Conservation (phyloP, 768 basidiomycete species). For the Agrocybe pediades region DNA sequence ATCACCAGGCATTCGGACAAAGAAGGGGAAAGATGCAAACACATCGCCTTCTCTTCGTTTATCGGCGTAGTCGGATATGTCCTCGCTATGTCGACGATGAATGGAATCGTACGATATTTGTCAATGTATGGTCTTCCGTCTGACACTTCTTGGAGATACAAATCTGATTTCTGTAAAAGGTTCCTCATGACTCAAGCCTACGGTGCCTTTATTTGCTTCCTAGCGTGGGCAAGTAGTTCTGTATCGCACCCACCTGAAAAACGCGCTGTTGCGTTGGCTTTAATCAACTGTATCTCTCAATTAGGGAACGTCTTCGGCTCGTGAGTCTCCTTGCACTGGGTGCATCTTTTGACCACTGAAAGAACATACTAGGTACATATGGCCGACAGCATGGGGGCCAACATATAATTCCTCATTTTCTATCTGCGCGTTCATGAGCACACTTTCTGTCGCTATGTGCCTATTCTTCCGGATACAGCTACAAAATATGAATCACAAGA, state of each 20-base stretch:
- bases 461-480: constrained; percentile 51
- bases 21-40: constrained; percentile 73
- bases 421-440: constrained; percentile 67
- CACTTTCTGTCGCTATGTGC: constrained; percentile 50
- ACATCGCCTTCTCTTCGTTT: constrained; percentile 56
- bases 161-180: constrained; percentile 31
- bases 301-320: constrained; percentile 85
- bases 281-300: constrained; percentile 81
- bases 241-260: constrained; percentile 74
- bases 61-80: constrained; percentile 75
- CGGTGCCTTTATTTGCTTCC: constrained; percentile 68
- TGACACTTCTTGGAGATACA: background rate
- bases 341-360: background rate
- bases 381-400: constrained; percentile 72
- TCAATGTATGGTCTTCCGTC: constrained; percentile 47
- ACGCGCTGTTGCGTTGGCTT: constrained; percentile 82
- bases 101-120: constrained; percentile 67
- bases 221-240: constrained; percentile 54
- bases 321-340: constrained; percentile 42
- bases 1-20: constrained; percentile 70
- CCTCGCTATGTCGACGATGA: constrained; percentile 73
- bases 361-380: constrained; percentile 51
- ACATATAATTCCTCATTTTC: constrained; percentile 70
- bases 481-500: constrained; percentile 36
- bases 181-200: constrained; percentile 81